Evolutionary conservation across 371 early-diverging fungal species (phyloP).

Genomic region (Synchytrium microbalum): DNA sequence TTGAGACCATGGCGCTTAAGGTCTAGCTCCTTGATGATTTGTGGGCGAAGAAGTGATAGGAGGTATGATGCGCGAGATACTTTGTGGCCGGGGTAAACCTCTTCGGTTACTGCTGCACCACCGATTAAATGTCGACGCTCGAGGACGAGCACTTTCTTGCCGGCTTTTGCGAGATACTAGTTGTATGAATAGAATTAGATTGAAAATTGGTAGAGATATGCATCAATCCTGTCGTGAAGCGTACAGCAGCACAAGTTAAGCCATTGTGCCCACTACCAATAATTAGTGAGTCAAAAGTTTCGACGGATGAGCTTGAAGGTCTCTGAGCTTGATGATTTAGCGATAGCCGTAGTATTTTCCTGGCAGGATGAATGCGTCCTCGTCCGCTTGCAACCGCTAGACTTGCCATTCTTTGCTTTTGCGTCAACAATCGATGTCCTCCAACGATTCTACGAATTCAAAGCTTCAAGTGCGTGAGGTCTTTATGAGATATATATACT

Average conservation of each 20-base stretch:
- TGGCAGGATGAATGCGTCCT: too few species aligned
- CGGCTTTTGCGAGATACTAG: not conserved
- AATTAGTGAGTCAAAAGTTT: not conserved
- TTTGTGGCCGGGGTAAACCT: not conserved
- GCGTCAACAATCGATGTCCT: too few species aligned
- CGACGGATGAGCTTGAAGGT: not conserved
- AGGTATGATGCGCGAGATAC: not conserved
- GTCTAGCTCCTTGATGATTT: not conserved
- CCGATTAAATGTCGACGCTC: not conserved
- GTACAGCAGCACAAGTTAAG: not conserved
- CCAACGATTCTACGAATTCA: too few species aligned
- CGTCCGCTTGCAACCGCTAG: too few species aligned
- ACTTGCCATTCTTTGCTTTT: too few species aligned
- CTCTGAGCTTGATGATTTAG: too few species aligned
- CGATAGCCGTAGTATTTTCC: too few species aligned
- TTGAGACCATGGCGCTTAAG: not conserved
- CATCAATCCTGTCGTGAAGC: too few species aligned
- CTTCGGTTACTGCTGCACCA: not conserved
- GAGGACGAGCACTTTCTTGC: not conserved
- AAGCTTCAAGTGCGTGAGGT: too few species aligned
- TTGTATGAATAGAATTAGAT: too few species aligned
- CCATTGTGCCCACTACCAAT: constrained; percentile 1
- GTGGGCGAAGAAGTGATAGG: not conserved
- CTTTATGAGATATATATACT: too few species aligned
- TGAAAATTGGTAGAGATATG: too few species aligned